Evolutionary conservation across 2,329 filamentous ascomycete genomes (phyloP), one percentile per base, ranked within the genome.

Genomic region (Chaetomiaceae sp.): DNA sequence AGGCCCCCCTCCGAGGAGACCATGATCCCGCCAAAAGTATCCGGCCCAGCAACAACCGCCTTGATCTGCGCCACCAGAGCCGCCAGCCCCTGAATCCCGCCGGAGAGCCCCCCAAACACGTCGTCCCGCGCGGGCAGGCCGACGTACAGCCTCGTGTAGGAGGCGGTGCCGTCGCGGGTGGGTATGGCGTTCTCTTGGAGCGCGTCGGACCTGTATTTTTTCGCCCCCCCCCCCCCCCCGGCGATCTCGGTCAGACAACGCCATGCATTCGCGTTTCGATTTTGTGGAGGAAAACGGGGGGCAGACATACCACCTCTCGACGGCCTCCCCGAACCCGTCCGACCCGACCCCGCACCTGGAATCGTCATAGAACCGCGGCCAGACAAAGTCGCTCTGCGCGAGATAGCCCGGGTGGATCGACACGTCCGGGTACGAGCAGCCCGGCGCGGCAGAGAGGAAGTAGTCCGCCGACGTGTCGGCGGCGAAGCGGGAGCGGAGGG

Each of bases 331-430:
- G 14, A 59, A 54, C 23, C 49, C 40, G 13, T 27, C 44, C 7
- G 48, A 47, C 2, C 52, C 54, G 16, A 59, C 32, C 18, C 51
- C 55, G 34, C 57, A 59, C 14, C 18, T 11, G 1, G 48, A 47
- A 11, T 52, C 33, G 36, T 56, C 51, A 25, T 48, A 59, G 42
- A 57, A 61, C 30, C 54, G 51, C 25, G 53, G 57, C 57, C 57
- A 59, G 5, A 59, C 57, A 37, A 56, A 61, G 43, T 61, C 53
- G 38, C 42, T 33, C 44, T 61, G 58, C 3, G 53, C 44, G 11
- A 61, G 49, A 27, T 57, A 59, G 13, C 38, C 55, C 9, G 54
- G 37, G 23, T 58, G 59, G n/a, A 58, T 45, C 1, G 53, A 58
- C 11, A 40, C 9, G 32, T 58, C 53, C 0, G 53, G 59, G 41